Conservation (phyloP, 257 asterid genomes). For the Paraleonurus japonicus region DNA sequence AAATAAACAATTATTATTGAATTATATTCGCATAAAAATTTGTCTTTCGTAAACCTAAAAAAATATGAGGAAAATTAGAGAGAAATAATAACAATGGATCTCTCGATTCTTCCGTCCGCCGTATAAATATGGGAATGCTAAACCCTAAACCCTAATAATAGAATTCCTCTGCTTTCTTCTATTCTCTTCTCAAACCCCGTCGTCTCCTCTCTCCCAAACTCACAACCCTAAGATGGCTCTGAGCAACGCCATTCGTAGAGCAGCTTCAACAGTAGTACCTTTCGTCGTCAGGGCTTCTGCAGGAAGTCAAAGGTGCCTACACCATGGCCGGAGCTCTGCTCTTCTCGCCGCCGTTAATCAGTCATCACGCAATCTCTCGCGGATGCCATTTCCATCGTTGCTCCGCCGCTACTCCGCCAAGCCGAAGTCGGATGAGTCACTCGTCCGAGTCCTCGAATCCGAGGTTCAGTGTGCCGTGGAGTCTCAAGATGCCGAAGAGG, state of each 20-base stretch:
- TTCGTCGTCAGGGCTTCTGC: conserved; percentile 39
- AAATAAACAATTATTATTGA: no score
- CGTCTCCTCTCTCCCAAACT: background rate
- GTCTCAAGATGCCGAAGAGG: conserved; percentile 37
- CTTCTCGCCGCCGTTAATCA: conserved; percentile 37
- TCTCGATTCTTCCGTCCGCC: background rate
- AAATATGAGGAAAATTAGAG: background rate
- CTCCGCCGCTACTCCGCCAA: conserved; percentile 38
- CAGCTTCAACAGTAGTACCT: conserved; percentile 58
- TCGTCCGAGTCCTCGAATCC: conserved; percentile 45
- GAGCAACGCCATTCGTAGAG: conserved; percentile 41
- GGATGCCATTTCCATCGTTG: conserved; percentile 45
- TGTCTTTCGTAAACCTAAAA: no score
- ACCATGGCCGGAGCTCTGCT: conserved; percentile 40
- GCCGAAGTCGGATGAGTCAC: conserved; percentile 52
- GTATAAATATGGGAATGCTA: background rate
- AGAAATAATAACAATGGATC: background rate
- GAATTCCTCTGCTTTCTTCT: no score
- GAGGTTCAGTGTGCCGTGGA: conserved; percentile 62
- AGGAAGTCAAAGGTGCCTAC: conserved; percentile 41
- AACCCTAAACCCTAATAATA: conserved; percentile 25
- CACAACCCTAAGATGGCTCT: conserved; percentile 41
- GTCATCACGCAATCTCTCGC: conserved; percentile 28
- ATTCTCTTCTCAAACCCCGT: no score
- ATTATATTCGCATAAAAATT: no score